Percentiles rank a stretch among this genome's conserved stretches.
These are phyloP conservation scores for Penicillium palitans DNA, from an alignment of 2,329 filamentous ascomycete species.

Conservation along the genomic window DNA sequence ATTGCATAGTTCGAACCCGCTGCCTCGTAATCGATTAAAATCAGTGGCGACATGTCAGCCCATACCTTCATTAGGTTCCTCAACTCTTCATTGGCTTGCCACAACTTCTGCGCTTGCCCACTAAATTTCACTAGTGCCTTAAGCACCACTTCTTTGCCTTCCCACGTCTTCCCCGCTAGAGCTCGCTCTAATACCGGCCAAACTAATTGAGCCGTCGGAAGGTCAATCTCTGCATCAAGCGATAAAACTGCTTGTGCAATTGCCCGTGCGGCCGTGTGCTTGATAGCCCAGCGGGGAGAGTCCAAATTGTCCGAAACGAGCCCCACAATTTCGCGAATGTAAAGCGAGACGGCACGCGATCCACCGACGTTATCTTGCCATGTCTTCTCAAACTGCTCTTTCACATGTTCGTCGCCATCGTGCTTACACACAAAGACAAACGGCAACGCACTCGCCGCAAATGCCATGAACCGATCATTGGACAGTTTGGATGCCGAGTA, in stretches of 20 bases:
- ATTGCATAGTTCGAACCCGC: background rate
- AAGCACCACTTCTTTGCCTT: conserved; percentile 84
- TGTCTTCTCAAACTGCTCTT: conserved; percentile 76
- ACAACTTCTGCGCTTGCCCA: conserved; percentile 60
- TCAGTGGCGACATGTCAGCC: conserved; percentile 3
- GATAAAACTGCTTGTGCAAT: conserved; percentile 72
- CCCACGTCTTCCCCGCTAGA: conserved; percentile 84
- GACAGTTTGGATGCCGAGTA: conserved; percentile 81
- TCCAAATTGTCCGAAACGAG: conserved; percentile 69
- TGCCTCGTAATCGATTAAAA: background rate
- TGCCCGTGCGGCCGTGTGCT: conserved; percentile 81
- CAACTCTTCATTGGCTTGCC: conserved; percentile 59
- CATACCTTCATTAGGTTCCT: conserved; percentile 67
- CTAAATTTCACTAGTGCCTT: conserved; percentile 77
- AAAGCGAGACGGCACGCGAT: conserved; percentile 75
- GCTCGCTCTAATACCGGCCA: conserved; percentile 86
- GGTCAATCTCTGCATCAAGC: conserved; percentile 59
- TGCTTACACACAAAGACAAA: conserved; percentile 87
- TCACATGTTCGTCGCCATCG: conserved; percentile 77
- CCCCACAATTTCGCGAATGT: conserved; percentile 75
- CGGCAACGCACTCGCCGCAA: conserved; percentile 74
- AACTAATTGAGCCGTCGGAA: conserved; percentile 60
- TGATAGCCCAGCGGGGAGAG: conserved; percentile 83
- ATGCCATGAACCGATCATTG: conserved; percentile 78
- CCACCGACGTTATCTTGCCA: conserved; percentile 93